phyloP scores from a whole-genome alignment of 768 basidiomycete species.

The Mycena indigotica region DNA sequence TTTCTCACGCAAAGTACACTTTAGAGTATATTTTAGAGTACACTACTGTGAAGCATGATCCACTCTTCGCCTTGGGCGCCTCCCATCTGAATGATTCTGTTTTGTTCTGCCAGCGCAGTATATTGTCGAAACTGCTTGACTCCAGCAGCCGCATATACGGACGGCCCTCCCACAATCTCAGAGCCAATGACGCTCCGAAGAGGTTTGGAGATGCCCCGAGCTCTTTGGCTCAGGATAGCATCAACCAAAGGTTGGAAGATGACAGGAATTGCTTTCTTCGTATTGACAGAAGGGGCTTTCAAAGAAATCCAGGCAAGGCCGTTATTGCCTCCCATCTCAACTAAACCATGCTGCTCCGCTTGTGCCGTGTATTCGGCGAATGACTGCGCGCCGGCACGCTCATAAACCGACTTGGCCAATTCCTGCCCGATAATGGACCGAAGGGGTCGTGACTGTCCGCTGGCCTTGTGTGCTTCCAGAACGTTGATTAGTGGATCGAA shows the following conservation, averaged over 20 bases:
- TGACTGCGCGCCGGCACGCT: not conserved
- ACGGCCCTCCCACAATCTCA: slow-evolving; percentile 12
- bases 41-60: slow-evolving; percentile 19
- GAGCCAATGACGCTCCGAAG: slow-evolving; percentile 10
- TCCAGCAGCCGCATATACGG: slow-evolving; percentile 34
- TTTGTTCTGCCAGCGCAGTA: slow-evolving; percentile 30
- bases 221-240: not conserved
- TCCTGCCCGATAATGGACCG: not conserved
- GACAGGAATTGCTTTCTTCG: not conserved
- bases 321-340: not conserved
- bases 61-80: slow-evolving; percentile 32
- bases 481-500: not conserved
- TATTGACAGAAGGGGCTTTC: not conserved
- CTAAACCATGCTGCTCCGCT: not conserved
- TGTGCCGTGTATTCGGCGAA: not conserved
- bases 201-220: not conserved
- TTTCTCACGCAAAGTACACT: no score
- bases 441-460: not conserved
- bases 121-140: slow-evolving; percentile 37
- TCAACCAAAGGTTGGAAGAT: not conserved
- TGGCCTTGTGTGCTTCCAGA: not conserved
- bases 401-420: not conserved
- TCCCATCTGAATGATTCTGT: slow-evolving; percentile 33
- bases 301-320: not conserved
- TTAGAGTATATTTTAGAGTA: no score